Percentiles rank a stretch among this genome's conserved stretches.
Conservation (phyloP, 1,139 yeast species). For the Scheffersomyces stambukii region DNA sequence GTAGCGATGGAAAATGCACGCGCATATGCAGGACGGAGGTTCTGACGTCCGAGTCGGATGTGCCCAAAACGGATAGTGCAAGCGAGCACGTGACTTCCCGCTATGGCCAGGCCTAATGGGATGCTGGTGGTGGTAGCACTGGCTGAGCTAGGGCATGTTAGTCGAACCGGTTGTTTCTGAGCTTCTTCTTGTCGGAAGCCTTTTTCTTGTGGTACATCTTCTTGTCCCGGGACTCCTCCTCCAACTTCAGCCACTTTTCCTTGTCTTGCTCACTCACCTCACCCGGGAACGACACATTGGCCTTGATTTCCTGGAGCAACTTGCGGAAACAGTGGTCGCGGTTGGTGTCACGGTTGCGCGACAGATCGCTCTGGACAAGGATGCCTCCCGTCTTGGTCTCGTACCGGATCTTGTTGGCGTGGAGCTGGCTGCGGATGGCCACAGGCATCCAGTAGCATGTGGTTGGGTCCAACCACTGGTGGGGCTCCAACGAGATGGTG, state of each 20-base stretch:
- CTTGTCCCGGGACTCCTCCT: conserved; percentile 41
- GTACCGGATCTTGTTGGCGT: conserved; percentile 42
- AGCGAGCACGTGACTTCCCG: no score
- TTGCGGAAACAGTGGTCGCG: conserved; percentile 57
- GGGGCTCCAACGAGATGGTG: conserved; percentile 49
- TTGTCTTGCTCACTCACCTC: conserved; percentile 48
- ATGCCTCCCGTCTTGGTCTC: conserved; percentile 56
- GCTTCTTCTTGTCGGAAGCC: conserved; percentile 52
- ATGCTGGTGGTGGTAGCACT: no score
- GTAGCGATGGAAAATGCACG: no score
- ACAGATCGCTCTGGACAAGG: conserved; percentile 57
- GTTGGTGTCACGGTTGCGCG: conserved; percentile 59
- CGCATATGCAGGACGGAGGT: no score
- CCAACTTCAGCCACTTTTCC: conserved; percentile 53
- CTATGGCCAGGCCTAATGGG: no score
- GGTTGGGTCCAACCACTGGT: conserved; percentile 45
- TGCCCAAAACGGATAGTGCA: no score
- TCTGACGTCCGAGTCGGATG: no score
- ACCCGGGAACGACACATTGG: conserved; percentile 42
- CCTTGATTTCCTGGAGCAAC: conserved; percentile 50
- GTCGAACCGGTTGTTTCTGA: conserved; percentile 40
- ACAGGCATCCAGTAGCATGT: conserved; percentile 60
- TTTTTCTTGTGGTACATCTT: conserved; percentile 51
- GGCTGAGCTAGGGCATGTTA: no score
- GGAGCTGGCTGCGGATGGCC: conserved; percentile 43